These are phyloP conservation scores for Crithidia mellificae DNA, from an alignment of 208 protist genomes.

Conservation along the genomic window DNA sequence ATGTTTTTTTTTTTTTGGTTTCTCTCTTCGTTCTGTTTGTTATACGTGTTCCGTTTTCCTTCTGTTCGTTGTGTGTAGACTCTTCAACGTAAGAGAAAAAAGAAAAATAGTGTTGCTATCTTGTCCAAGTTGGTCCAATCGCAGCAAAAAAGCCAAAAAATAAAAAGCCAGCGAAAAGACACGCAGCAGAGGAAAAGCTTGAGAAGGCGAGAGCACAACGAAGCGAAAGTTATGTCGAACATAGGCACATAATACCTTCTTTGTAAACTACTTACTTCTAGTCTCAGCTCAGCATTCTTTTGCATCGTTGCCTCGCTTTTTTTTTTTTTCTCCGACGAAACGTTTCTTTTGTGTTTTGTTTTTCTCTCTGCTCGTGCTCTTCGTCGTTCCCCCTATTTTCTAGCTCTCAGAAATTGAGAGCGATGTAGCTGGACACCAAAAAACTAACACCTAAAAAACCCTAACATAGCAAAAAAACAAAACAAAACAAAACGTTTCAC, in stretches of 20 bases:
- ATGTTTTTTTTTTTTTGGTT: slow-evolving; percentile 7
- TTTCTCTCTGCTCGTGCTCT: neutral
- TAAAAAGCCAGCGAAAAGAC: neutral
- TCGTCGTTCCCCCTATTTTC: neutral
- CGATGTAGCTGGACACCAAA: neutral
- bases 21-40: slow-evolving; percentile 2
- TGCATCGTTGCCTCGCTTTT: no score
- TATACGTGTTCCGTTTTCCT: neutral
- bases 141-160: neutral
- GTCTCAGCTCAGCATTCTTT: no score
- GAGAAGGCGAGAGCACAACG: no score
- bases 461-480: slow-evolving; percentile 1
- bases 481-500: neutral
- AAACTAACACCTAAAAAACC: neutral
- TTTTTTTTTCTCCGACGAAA: no score
- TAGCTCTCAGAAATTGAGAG: neutral
- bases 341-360: neutral
- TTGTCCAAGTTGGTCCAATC: neutral
- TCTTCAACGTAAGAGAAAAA: neutral
- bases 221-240: no score
- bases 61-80: neutral
- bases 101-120: neutral
- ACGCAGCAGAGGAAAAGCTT: neutral
- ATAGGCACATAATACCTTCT: no score
- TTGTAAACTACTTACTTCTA: no score